A percentile compares a stretch with the other conserved stretches of the same genome.
Evolutionary conservation across 768 basidiomycete species (phyloP).

Genomic region (Cubamyces sp.): DNA sequence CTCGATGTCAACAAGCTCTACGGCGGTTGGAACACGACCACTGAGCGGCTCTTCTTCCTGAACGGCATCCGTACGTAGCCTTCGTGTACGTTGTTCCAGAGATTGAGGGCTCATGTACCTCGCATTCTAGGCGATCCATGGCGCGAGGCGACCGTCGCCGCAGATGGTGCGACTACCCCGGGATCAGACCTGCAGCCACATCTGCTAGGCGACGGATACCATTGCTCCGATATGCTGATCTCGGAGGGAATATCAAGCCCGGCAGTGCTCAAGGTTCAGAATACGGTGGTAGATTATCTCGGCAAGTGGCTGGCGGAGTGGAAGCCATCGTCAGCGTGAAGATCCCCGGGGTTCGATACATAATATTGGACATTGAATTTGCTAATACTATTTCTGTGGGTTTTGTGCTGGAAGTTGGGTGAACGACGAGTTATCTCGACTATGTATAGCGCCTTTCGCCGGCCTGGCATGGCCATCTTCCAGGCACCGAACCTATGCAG

Average conservation of each 20-base stretch:
- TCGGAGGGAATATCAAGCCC: neutral
- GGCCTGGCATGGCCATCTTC: too few relatives aligned
- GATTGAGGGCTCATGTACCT: neutral
- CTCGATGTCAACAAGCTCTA: slow-evolving; percentile 51
- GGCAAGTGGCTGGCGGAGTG: slow-evolving; percentile 9
- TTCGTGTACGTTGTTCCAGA: neutral
- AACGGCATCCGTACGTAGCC: slow-evolving; percentile 63
- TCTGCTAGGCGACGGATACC: slow-evolving; percentile 62
- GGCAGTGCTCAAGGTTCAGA: neutral
- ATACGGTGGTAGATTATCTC: neutral
- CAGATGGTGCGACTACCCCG: slow-evolving; percentile 45
- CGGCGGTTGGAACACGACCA: slow-evolving; percentile 62
- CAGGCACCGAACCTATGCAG: too few relatives aligned
- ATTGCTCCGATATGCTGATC: slow-evolving; percentile 58
- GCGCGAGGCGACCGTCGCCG: slow-evolving; percentile 69
- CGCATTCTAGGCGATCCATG: slow-evolving; percentile 65
- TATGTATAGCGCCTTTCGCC: too few relatives aligned
- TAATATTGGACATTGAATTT: too few relatives aligned
- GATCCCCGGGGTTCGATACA: too few relatives aligned
- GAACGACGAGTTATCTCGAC: too few relatives aligned
- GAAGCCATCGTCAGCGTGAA: slow-evolving; percentile 1
- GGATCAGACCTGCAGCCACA: slow-evolving; percentile 61
- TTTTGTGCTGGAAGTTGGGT: too few relatives aligned
- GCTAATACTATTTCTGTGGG: too few relatives aligned
- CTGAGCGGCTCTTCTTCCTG: slow-evolving; percentile 66